phyloP scores from a whole-genome alignment of 495 filamentous ascomycete species.

The Oleoguttula mirabilis region DNA sequence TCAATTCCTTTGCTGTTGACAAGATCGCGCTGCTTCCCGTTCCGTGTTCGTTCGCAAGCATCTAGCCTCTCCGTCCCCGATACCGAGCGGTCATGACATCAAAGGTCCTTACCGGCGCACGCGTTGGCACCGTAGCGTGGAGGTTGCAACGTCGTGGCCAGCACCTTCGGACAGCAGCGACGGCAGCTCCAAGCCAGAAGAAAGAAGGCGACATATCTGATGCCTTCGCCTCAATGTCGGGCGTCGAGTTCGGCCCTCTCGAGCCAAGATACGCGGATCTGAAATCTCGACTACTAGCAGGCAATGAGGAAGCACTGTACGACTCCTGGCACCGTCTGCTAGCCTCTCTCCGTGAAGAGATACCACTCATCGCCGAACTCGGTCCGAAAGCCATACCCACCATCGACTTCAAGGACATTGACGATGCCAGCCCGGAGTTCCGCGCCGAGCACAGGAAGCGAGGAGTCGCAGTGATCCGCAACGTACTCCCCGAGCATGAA shows the following conservation, averaged over 20 bases:
- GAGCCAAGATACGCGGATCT: conserved; percentile 62
- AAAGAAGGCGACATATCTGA: conserved; percentile 65
- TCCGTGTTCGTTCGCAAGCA: too few relatives aligned
- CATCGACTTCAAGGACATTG: conserved; percentile 29
- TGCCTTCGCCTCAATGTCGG: conserved; percentile 70
- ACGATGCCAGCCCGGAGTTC: conserved; percentile 21
- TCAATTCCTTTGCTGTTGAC: too few relatives aligned
- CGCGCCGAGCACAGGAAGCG: conserved; percentile 25
- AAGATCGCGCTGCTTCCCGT: too few relatives aligned
- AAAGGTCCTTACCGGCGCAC: too few relatives aligned
- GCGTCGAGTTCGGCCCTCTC: conserved; percentile 49
- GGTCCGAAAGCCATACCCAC: conserved; percentile 33
- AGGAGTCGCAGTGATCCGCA: conserved; percentile 31
- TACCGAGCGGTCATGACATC: too few relatives aligned
- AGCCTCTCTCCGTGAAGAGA: conserved; percentile 39
- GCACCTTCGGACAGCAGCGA: conserved; percentile 7
- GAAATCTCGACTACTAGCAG: conserved; percentile 51
- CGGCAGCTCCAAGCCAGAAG: conserved; percentile 23
- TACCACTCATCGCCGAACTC: conserved; percentile 34
- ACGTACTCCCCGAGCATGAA: conserved; percentile 28
- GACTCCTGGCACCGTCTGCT: conserved; percentile 63
- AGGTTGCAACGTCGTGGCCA: too few relatives aligned
- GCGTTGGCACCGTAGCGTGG: too few relatives aligned
- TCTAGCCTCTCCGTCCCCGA: too few relatives aligned
- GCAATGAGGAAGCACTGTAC: conserved; percentile 48